These are phyloP conservation scores for Scheffersomyces segobiensis DNA, from an alignment of 1,139 yeast genomes.

Conservation along the genomic window DNA sequence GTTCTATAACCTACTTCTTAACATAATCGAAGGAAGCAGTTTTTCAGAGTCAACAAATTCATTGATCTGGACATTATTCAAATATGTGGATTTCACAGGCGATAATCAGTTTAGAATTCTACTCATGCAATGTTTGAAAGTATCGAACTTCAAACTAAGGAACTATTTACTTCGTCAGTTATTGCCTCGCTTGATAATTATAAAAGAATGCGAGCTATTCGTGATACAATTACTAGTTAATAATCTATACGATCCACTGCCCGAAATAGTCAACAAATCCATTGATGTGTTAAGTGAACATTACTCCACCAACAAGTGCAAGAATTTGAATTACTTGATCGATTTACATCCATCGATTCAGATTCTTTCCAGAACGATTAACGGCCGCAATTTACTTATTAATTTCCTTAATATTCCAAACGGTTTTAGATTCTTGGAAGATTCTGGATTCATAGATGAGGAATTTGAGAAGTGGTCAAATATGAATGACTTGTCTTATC, in stretches of 20 bases:
- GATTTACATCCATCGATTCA: constrained; percentile 32
- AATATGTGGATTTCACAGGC: constrained; percentile 59
- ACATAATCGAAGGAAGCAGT: constrained; percentile 59
- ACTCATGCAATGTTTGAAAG: constrained; percentile 62
- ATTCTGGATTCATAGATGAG: constrained; percentile 31
- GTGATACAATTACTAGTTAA: constrained; percentile 55
- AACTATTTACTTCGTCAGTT: constrained; percentile 56
- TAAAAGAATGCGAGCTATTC: constrained; percentile 36
- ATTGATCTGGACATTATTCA: constrained; percentile 57
- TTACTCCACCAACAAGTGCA: constrained; percentile 11
- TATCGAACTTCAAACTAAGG: constrained; percentile 55
- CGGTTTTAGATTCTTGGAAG: constrained; percentile 40
- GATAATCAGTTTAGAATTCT: constrained; percentile 71
- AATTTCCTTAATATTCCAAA: constrained; percentile 29
- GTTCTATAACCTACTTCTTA: constrained; percentile 75
- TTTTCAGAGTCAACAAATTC: constrained; percentile 48
- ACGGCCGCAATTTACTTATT: constrained; percentile 30
- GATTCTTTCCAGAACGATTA: constrained; percentile 23
- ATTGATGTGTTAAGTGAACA: constrained; percentile 11
- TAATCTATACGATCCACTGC: constrained; percentile 68
- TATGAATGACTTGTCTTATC: constrained; percentile 22
- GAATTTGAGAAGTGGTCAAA: constrained; percentile 34
- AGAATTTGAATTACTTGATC: constrained; percentile 25
- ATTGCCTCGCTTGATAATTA: constrained; percentile 39
- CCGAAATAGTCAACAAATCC: constrained; percentile 48